Percentiles rank a stretch among this genome's conserved stretches.
These are phyloP conservation scores for Melampsora allii-populina DNA, from an alignment of 1,284 basidiomycete genomes.

Conservation along the genomic window DNA sequence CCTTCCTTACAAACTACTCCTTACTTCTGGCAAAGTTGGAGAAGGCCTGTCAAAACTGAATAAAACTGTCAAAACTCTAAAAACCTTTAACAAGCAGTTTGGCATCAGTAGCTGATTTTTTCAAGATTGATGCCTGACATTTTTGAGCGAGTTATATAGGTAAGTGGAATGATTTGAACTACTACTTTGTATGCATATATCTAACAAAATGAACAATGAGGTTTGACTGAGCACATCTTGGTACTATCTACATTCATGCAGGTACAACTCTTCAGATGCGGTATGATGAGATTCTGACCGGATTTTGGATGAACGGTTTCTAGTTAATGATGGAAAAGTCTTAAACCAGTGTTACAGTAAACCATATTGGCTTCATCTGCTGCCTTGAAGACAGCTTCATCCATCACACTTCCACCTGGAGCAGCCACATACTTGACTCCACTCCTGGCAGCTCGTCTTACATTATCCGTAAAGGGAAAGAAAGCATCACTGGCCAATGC, in stretches of 20 bases:
- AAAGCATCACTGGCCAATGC: slow-evolving; percentile 95
- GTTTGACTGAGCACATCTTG: too few species aligned
- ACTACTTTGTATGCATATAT: too few species aligned
- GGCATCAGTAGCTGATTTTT: too few species aligned
- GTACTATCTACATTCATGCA: neutral
- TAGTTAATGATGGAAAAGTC: slow-evolving; percentile 40
- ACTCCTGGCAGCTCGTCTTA: slow-evolving; percentile 84
- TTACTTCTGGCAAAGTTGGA: too few species aligned
- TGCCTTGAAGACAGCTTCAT: slow-evolving; percentile 87
- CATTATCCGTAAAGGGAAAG: slow-evolving; percentile 99
- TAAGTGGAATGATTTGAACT: too few species aligned
- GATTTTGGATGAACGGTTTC: neutral
- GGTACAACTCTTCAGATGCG: neutral
- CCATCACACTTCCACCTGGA: slow-evolving; percentile 95
- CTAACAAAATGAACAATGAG: too few species aligned
- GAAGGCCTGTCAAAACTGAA: too few species aligned
- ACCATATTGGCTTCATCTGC: slow-evolving; percentile 86
- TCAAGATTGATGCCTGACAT: too few species aligned
- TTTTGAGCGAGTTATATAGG: too few species aligned
- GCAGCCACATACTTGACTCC: slow-evolving; percentile 91
- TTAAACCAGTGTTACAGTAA: slow-evolving; percentile 39
- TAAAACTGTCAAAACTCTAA: too few species aligned
- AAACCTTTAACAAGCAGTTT: too few species aligned
- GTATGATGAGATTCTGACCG: neutral
- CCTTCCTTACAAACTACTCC: too few species aligned